phyloP scores from a whole-genome alignment of 768 basidiomycete species.

The Amanita pseudoporphyria region DNA sequence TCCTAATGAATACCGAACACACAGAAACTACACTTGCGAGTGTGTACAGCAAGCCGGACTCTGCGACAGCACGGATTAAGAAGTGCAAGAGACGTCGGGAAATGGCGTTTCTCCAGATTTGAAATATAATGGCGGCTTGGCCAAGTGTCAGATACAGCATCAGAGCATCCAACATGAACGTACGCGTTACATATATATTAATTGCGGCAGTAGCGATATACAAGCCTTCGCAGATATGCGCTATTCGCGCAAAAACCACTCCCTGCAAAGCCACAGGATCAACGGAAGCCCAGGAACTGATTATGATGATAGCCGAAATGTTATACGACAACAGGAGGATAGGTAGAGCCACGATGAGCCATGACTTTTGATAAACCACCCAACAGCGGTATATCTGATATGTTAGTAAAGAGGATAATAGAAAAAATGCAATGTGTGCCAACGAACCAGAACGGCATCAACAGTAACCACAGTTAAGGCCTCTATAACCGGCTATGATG shows the following conservation, averaged over 20 bases:
- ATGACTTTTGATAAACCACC: background rate
- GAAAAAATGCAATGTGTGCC: background rate
- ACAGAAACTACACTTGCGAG: background rate
- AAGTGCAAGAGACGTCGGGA: background rate
- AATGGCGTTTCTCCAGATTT: background rate
- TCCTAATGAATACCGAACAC: background rate
- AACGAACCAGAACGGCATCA: slow-evolving; percentile 1
- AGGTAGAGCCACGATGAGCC: background rate
- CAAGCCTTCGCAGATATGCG: background rate
- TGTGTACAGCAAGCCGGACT: slow-evolving; percentile 5
- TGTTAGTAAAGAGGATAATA: background rate
- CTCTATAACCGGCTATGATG: background rate
- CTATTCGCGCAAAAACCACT: background rate
- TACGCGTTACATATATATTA: slow-evolving; percentile 5
- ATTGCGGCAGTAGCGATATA: background rate
- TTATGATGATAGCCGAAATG: background rate
- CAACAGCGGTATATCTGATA: slow-evolving; percentile 4
- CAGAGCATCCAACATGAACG: background rate
- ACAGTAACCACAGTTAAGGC: background rate
- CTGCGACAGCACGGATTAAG: background rate
- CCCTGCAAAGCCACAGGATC: background rate
- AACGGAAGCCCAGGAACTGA: background rate
- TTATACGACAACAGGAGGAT: background rate
- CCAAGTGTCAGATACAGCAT: background rate
- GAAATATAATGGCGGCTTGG: background rate